These are phyloP conservation scores for Blumeriella jaapii DNA, from an alignment of 2,329 filamentous ascomycete genomes.

Conservation along the genomic window DNA sequence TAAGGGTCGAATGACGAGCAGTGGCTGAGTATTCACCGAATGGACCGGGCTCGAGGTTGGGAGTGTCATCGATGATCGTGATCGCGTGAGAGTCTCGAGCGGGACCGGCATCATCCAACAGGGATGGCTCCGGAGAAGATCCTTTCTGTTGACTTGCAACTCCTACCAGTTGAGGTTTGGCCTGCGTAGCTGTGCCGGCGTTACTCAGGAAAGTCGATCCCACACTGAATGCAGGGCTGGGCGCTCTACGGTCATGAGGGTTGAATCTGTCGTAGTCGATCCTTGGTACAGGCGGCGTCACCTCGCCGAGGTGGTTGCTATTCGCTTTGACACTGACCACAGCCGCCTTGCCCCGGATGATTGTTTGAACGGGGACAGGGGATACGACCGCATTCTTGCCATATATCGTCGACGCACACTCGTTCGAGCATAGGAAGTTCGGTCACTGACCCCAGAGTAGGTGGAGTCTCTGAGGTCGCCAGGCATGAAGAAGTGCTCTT, in stretches of 20 bases:
- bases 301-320: conserved; percentile 40
- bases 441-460: conserved; percentile 63
- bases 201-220: conserved; percentile 59
- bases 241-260: conserved; percentile 34
- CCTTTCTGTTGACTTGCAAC: conserved; percentile 41
- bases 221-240: conserved; percentile 52
- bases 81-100: conserved; percentile 34
- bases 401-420: conserved; percentile 92
- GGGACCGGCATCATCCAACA: conserved; percentile 9
- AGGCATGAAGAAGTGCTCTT: conserved; percentile 89
- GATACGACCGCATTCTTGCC: conserved; percentile 80
- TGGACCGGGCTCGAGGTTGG: conserved; percentile 41
- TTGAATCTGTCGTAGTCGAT: conserved; percentile 55
- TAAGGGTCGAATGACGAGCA: conserved; percentile 30
- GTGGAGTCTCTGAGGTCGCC: conserved; percentile 84
- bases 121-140: conserved; percentile 22
- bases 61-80: conserved; percentile 40
- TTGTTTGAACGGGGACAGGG: conserved; percentile 69
- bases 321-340: conserved; percentile 83
- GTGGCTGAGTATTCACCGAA: conserved; percentile 47
- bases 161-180: conserved; percentile 48
- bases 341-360: conserved; percentile 77
- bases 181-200: conserved; percentile 44
- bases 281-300: conserved; percentile 59
- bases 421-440: conserved; percentile 51